Conservation (phyloP, 2,329 filamentous ascomycete species). For the Helotiales sp. region DNA sequence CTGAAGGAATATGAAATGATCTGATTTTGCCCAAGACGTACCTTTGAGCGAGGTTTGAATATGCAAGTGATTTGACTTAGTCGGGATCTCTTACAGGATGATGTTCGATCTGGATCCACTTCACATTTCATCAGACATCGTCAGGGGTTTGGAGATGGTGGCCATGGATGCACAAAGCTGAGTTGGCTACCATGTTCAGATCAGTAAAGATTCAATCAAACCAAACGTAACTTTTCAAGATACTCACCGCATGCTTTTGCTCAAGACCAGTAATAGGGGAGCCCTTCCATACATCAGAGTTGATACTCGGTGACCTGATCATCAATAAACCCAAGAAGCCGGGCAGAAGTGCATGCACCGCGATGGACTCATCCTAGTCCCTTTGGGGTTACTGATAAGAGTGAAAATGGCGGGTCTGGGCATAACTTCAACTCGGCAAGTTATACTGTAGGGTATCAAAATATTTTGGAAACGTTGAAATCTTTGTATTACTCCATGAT, state of each 20-base stretch:
- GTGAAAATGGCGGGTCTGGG: not conserved
- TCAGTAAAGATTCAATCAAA: not conserved
- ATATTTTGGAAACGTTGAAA: not conserved
- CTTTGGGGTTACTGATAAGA: slow-evolving; percentile 6
- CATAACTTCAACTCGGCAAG: not conserved
- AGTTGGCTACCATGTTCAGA: slow-evolving; percentile 19
- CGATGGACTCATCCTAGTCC: slow-evolving; percentile 7
- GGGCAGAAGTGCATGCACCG: not conserved
- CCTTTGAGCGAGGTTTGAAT: slow-evolving; percentile 49
- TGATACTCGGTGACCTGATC: slow-evolving; percentile 15
- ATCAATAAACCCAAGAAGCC: not conserved
- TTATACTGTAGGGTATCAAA: slow-evolving; percentile 6
- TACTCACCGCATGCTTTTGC: slow-evolving; percentile 25
- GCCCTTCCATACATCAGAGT: slow-evolving; percentile 10
- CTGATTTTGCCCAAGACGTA: slow-evolving; percentile 33
- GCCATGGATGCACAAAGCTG: not conserved
- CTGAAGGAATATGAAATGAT: slow-evolving; percentile 18
- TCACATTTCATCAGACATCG: slow-evolving; percentile 46
- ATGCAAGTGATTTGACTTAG: slow-evolving; percentile 47
- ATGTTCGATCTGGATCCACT: slow-evolving; percentile 40
- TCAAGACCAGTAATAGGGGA: slow-evolving; percentile 12
- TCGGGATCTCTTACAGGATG: slow-evolving; percentile 44
- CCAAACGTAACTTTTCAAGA: not conserved
- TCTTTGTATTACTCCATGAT: slow-evolving; percentile 4
- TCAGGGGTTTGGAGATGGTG: slow-evolving; percentile 10